Conservation (phyloP, 2,329 filamentous ascomycete genomes). For the Venturia oleaginea region DNA sequence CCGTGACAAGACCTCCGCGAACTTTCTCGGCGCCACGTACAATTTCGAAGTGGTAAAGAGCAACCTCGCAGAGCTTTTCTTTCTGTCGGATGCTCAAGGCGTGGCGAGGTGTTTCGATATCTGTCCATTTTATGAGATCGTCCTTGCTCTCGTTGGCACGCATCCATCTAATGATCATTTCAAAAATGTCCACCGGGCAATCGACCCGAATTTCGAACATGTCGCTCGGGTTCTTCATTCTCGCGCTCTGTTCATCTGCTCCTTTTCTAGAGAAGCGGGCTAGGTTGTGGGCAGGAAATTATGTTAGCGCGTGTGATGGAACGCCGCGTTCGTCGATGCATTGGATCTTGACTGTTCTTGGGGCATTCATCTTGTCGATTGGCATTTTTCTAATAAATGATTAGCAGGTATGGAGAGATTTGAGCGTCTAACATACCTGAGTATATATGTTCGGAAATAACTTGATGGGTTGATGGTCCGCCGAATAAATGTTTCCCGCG, state of each 20-base stretch:
- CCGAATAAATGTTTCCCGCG: no score
- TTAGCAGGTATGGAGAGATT: background rate
- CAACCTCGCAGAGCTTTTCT: background rate
- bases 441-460: background rate
- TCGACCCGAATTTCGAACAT: background rate
- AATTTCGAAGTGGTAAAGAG: background rate
- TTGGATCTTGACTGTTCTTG: background rate
- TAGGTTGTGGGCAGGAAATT: background rate
- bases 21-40: background rate
- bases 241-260: background rate
- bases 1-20: background rate
- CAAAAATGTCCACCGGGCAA: background rate
- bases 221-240: background rate
- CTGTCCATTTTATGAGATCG: background rate
- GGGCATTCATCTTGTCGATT: background rate
- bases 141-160: background rate
- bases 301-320: background rate
- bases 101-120: background rate
- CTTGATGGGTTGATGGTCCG: no score
- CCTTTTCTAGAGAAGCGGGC: background rate
- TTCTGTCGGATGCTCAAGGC: background rate
- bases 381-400: background rate
- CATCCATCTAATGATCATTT: background rate
- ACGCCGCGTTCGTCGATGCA: background rate
- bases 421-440: background rate